phyloP scores from a whole-genome alignment of 2,329 filamentous ascomycete genomes.

The Teratosphaeria nubilosa region DNA sequence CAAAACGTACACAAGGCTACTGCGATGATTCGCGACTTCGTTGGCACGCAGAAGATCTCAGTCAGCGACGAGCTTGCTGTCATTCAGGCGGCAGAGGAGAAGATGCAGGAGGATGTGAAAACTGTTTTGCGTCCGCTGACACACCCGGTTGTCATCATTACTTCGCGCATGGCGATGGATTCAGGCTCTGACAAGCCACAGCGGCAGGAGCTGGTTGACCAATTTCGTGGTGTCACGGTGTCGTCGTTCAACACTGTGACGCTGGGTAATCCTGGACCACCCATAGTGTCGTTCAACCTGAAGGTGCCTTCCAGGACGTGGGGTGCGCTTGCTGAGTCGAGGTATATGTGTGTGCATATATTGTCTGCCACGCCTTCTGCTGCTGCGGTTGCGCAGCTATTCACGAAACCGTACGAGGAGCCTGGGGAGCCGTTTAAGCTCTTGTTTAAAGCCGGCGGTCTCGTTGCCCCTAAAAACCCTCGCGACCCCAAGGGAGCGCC shows the following conservation, averaged over 20 bases:
- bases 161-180: constrained; percentile 19
- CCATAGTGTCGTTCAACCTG: constrained; percentile 54
- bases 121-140: constrained; percentile 38
- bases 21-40: background rate
- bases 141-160: constrained; percentile 49
- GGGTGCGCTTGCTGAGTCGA: constrained; percentile 35
- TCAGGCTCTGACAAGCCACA: background rate
- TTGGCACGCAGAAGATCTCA: background rate
- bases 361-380: constrained; percentile 25
- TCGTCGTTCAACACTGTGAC: constrained; percentile 53
- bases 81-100: background rate
- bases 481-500: background rate
- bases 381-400: constrained; percentile 23
- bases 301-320: constrained; percentile 47
- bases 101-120: background rate
- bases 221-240: constrained; percentile 44
- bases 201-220: background rate
- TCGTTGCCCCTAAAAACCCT: background rate
- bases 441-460: constrained; percentile 2
- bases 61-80: background rate
- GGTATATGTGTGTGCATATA: constrained; percentile 43
- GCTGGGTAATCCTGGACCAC: constrained; percentile 35
- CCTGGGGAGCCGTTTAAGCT: constrained; percentile 13
- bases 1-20: background rate
- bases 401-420: constrained; percentile 19